phyloP scores from a whole-genome alignment of 192 early-diverging fungal genomes.

The Nowakowskiella sp. region DNA sequence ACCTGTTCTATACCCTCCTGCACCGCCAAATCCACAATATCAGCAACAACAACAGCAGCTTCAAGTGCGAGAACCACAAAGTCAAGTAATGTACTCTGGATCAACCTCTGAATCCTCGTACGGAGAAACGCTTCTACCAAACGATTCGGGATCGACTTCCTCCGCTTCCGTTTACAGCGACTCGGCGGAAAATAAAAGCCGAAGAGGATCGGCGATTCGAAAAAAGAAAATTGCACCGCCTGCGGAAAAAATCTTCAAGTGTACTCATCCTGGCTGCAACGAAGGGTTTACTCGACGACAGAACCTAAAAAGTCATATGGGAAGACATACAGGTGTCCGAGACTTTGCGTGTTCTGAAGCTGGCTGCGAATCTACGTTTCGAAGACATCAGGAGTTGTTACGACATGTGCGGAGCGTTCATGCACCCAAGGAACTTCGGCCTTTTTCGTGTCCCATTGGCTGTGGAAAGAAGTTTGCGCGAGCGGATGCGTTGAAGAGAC shows the following conservation, averaged over 20 bases:
- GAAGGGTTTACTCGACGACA: constrained; percentile 9
- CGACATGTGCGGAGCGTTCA: constrained; percentile 9
- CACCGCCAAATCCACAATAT: too few relatives aligned
- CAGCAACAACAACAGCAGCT: too few relatives aligned
- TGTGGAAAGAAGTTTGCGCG: constrained; percentile 4
- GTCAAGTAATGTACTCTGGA: too few relatives aligned
- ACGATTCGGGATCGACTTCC: too few relatives aligned
- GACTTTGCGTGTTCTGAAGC: not conserved
- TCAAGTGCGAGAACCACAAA: too few relatives aligned
- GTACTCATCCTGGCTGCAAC: constrained; percentile 5
- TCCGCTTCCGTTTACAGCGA: too few relatives aligned
- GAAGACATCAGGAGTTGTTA: constrained; percentile 10
- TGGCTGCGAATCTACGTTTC: constrained; percentile 2
- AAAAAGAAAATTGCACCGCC: not conserved
- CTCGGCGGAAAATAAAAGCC: too few relatives aligned
- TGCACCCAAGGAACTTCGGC: constrained; percentile 3
- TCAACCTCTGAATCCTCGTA: too few relatives aligned
- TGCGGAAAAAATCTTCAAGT: constrained; percentile 8
- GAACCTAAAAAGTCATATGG: constrained; percentile 7
- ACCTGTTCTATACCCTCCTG: too few relatives aligned
- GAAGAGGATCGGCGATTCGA: too few relatives aligned
- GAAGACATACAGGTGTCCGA: constrained; percentile 2
- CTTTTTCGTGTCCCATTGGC: not conserved
- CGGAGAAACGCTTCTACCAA: too few relatives aligned
- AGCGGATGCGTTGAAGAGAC: constrained; percentile 5